phyloP scores from a whole-genome alignment of 192 early-diverging fungal genomes.

The Powellomyces hirtus region DNA sequence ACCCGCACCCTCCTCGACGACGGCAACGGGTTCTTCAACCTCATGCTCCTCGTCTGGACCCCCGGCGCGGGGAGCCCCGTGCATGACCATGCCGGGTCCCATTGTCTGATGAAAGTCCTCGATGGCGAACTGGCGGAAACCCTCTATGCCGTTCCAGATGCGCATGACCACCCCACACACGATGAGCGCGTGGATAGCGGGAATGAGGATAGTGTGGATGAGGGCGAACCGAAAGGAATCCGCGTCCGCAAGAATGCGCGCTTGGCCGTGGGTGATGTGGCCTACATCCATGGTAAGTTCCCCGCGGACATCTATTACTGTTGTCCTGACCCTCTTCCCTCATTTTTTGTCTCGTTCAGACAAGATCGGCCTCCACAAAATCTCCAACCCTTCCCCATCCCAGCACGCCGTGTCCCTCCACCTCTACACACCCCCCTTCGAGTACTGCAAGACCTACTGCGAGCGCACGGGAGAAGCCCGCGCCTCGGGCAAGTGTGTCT shows the following conservation, averaged over 20 bases:
- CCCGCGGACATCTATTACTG: too few relatives aligned
- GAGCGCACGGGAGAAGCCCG: constrained; percentile 68
- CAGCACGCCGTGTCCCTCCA: constrained; percentile 78
- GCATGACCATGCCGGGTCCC: constrained; percentile 85
- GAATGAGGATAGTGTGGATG: not conserved
- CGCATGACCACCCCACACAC: not conserved
- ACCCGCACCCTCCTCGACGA: constrained; percentile 89
- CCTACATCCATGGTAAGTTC: constrained; percentile 82
- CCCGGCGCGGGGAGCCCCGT: constrained; percentile 72
- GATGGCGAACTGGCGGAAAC: constrained; percentile 79
- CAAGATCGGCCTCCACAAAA: constrained; percentile 82
- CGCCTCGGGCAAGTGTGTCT: constrained; percentile 56
- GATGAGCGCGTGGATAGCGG: constrained; percentile 9
- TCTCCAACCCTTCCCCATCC: constrained; percentile 61
- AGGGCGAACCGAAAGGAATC: not conserved
- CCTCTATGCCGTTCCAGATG: constrained; percentile 73
- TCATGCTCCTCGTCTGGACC: constrained; percentile 87
- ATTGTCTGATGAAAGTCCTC: constrained; percentile 91
- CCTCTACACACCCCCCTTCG: constrained; percentile 85
- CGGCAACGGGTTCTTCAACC: constrained; percentile 89
- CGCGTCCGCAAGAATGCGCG: constrained; percentile 34
- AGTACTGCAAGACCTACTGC: constrained; percentile 81
- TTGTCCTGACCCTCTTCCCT: not conserved
- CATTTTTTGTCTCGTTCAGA: constrained; percentile 34
- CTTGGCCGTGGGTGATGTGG: constrained; percentile 61